A percentile compares a stretch with the other conserved stretches of the same genome.
Evolutionary conservation across 2,329 filamentous ascomycete genomes (phyloP).

Genomic region (Hymenoscyphus fraxineus): DNA sequence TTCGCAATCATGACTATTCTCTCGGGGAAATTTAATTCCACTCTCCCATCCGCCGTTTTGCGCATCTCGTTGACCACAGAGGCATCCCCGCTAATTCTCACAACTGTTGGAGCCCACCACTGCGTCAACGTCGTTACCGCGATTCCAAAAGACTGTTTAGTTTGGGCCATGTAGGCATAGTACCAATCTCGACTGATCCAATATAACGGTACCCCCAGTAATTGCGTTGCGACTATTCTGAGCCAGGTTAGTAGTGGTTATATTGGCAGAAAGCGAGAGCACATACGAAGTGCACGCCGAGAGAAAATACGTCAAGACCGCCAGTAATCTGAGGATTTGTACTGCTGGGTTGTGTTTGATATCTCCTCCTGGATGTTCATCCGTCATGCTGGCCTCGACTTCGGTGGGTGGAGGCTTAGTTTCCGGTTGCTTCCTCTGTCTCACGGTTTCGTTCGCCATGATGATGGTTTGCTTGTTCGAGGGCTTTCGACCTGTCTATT

Average conservation of each 20-base stretch:
- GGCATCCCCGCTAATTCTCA: slow-evolving; percentile 78
- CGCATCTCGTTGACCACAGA: slow-evolving; percentile 73
- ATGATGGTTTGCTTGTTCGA: not conserved
- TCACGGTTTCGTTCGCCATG: slow-evolving; percentile 27
- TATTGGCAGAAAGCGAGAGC: not conserved
- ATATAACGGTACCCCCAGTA: slow-evolving; percentile 73
- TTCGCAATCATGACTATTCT: slow-evolving; percentile 82
- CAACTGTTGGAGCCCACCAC: slow-evolving; percentile 80
- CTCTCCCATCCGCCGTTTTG: slow-evolving; percentile 64
- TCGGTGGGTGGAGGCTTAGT: not conserved
- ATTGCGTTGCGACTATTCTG: slow-evolving; percentile 67
- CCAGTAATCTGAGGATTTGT: slow-evolving; percentile 31
- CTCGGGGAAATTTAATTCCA: slow-evolving; percentile 77
- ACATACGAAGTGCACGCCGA: slow-evolving; percentile 32
- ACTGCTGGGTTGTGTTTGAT: slow-evolving; percentile 31
- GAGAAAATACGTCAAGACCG: slow-evolving; percentile 31
- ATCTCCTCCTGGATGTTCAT: slow-evolving; percentile 34
- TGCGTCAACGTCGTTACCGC: slow-evolving; percentile 76
- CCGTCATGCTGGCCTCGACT: slow-evolving; percentile 7
- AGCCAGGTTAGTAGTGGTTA: slow-evolving; percentile 22
- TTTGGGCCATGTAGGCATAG: slow-evolving; percentile 82
- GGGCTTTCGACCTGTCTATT: not conserved
- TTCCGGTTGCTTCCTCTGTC: slow-evolving; percentile 25
- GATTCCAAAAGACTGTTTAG: slow-evolving; percentile 79
- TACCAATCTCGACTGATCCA: slow-evolving; percentile 72